Percentiles rank a stretch among this genome's conserved stretches.
phyloP scores from a whole-genome alignment of 768 basidiomycete genomes.

The Suillus subluteus region DNA sequence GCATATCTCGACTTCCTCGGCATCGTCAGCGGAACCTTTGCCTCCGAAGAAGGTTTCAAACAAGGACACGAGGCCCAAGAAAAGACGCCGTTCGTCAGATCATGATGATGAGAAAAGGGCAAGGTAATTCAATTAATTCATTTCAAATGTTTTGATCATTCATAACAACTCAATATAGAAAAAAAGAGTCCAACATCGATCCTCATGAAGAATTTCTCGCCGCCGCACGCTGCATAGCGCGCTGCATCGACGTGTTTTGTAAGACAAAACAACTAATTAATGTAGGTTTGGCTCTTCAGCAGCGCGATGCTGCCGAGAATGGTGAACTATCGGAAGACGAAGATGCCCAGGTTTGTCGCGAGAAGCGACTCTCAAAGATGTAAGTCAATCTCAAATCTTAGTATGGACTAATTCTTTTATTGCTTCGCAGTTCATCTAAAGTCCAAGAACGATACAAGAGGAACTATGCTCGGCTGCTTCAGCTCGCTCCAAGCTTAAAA shows the following conservation, averaged over 20 bases:
- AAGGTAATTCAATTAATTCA: neutral
- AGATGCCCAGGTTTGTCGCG: neutral
- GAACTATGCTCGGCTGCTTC: neutral
- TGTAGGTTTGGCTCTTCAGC: neutral
- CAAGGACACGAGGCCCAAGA: neutral
- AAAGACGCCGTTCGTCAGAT: neutral
- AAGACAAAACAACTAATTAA: neutral
- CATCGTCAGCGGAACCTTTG: neutral
- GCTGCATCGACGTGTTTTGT: constrained; percentile 15
- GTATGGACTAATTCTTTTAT: neutral
- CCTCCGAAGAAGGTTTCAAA: neutral
- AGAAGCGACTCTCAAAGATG: constrained; percentile 5
- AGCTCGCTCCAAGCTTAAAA: neutral
- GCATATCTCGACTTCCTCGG: neutral
- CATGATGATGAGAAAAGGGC: neutral
- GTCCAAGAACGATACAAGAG: neutral
- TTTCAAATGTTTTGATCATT: neutral
- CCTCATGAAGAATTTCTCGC: constrained; percentile 3
- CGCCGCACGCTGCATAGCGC: constrained; percentile 2
- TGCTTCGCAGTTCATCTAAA: neutral
- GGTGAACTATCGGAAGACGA: constrained; percentile 2
- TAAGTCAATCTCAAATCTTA: neutral
- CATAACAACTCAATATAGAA: neutral
- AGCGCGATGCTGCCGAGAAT: constrained; percentile 2
- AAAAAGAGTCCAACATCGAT: neutral